These are phyloP conservation scores for Besnoitia besnoiti DNA, from an alignment of 169 alveolate species.

Conservation along the genomic window DNA sequence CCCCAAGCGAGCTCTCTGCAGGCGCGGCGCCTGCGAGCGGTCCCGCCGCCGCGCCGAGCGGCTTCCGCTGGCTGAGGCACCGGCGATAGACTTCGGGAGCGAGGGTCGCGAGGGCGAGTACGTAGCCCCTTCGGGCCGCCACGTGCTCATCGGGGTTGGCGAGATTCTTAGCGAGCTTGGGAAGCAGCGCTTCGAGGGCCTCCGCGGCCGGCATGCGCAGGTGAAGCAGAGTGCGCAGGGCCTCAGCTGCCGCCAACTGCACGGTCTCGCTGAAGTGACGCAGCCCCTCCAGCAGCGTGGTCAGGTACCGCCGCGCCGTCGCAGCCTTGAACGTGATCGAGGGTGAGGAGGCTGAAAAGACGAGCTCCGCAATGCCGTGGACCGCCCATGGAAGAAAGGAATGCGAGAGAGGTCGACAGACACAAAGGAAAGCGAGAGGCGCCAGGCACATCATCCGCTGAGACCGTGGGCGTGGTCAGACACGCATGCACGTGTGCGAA, in stretches of 20 bases:
- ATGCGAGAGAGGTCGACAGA: not conserved
- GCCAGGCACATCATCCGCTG: not conserved
- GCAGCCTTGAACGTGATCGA: slow-evolving; percentile 65
- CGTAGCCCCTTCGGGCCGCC: slow-evolving; percentile 66
- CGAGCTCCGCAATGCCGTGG: no score
- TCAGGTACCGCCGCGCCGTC: slow-evolving; percentile 70
- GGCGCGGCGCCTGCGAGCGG: not conserved
- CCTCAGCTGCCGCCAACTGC: slow-evolving; percentile 72
- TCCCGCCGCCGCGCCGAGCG: slow-evolving; percentile 14
- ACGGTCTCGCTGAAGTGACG: slow-evolving; percentile 63
- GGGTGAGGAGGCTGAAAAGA: not conserved
- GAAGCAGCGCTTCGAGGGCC: slow-evolving; percentile 27
- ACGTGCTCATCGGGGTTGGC: slow-evolving; percentile 46
- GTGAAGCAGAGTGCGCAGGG: slow-evolving; percentile 70
- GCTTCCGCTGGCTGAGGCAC: not conserved
- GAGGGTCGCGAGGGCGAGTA: slow-evolving; percentile 61
- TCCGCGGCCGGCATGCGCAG: slow-evolving; percentile 46
- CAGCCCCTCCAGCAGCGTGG: slow-evolving; percentile 67
- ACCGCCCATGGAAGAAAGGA: not conserved
- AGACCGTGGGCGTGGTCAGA: no score
- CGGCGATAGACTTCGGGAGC: slow-evolving; percentile 53
- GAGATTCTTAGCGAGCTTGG: slow-evolving; percentile 30
- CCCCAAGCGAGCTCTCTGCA: not conserved
- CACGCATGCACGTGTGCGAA: not conserved
- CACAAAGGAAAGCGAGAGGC: not conserved